Percentiles rank a stretch among this genome's conserved stretches.
These are phyloP conservation scores for Sphagnum contortum DNA, from an alignment of 225 moss, liverwort and hornwort genomes.

Conservation along the genomic window DNA sequence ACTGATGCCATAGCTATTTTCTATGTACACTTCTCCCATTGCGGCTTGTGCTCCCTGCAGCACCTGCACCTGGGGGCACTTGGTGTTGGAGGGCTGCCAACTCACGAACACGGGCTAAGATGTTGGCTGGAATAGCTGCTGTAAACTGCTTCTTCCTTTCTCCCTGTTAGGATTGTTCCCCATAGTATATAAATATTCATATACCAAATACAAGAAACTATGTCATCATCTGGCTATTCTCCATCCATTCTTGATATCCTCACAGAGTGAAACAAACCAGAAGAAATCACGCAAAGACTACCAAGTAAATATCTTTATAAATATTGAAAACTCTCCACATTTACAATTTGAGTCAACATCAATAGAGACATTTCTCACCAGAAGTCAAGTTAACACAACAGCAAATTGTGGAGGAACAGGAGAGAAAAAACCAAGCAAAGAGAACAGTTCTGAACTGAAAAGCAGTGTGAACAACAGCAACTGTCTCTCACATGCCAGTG, in stretches of 20 bases:
- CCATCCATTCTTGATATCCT: not conserved
- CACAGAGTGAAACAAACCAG: too few species aligned
- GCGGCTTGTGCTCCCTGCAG: slow-evolving; percentile 71
- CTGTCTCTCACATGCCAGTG: not conserved
- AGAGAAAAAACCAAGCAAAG: not conserved
- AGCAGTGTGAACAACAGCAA: not conserved
- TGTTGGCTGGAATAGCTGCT: slow-evolving; percentile 82
- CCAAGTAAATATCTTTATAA: not conserved
- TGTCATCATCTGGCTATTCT: not conserved
- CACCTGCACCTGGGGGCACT: slow-evolving; percentile 42
- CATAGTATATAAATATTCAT: not conserved
- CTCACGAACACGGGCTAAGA: slow-evolving; percentile 83
- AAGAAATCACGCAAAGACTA: not conserved
- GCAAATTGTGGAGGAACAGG: not conserved
- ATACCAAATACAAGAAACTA: not conserved
- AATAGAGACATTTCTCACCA: not conserved
- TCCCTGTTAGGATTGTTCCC: slow-evolving; percentile 34
- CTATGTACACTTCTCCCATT: slow-evolving; percentile 92
- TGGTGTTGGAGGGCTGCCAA: slow-evolving; percentile 89
- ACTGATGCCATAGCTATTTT: slow-evolving; percentile 23
- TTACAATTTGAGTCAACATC: too few species aligned
- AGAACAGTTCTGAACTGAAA: not conserved
- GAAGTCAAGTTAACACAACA: not conserved
- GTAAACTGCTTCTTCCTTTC: slow-evolving; percentile 98
- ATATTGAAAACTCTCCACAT: too few species aligned